phyloP scores from a whole-genome alignment of 2,329 filamentous ascomycete genomes.

The Shiraia sp. region DNA sequence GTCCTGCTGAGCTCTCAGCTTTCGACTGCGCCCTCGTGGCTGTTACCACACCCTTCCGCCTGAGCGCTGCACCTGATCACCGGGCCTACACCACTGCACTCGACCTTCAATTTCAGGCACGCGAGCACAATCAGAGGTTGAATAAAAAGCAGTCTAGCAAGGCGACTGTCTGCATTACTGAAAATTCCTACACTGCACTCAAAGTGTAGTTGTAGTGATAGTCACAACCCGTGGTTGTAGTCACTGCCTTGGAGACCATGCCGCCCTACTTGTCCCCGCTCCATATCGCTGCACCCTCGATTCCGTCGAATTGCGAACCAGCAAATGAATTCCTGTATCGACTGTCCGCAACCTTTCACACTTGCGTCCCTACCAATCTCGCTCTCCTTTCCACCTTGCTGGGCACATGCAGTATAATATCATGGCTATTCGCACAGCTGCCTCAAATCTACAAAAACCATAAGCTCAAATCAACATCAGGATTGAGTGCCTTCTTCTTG shows the following conservation, averaged over 20 bases:
- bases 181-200: not conserved
- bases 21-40: slow-evolving; percentile 33
- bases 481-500: slow-evolving; percentile 67
- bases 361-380: slow-evolving; percentile 66
- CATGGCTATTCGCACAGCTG: slow-evolving; percentile 71
- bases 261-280: slow-evolving; percentile 39
- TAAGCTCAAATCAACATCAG: slow-evolving; percentile 64
- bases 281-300: slow-evolving; percentile 41
- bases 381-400: slow-evolving; percentile 64
- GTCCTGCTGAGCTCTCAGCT: not conserved
- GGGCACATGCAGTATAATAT: slow-evolving; percentile 65
- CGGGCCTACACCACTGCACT: not conserved
- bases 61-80: slow-evolving; percentile 32
- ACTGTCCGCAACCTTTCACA: slow-evolving; percentile 63
- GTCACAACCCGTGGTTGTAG: too few species aligned
- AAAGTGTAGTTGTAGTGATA: not conserved
- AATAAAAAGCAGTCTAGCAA: slow-evolving; percentile 1
- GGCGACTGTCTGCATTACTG: not conserved
- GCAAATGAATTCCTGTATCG: slow-evolving; percentile 59
- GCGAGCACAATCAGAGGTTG: slow-evolving; percentile 3
- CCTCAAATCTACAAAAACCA: slow-evolving; percentile 73
- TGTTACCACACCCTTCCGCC: slow-evolving; percentile 23
- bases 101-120: not conserved
- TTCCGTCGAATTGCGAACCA: slow-evolving; percentile 65
- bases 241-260: slow-evolving; percentile 31